Evolutionary conservation across 441 rosid species (phyloP).

Genomic region (Eutrema salsugineum): DNA sequence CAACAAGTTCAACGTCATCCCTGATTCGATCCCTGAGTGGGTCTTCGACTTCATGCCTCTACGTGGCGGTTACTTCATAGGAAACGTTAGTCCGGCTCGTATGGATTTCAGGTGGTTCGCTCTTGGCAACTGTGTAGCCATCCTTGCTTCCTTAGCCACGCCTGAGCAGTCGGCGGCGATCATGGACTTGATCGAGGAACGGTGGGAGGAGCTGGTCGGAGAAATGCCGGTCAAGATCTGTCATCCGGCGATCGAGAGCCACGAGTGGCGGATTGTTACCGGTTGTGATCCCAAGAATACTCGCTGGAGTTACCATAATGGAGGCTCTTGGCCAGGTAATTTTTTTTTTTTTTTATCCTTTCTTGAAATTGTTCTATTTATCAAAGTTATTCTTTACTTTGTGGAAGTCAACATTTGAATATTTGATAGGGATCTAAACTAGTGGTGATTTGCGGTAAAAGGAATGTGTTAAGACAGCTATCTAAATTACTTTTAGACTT

Average conservation of each 20-base stretch:
- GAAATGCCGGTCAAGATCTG: constrained; percentile 36
- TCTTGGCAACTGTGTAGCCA: constrained; percentile 34
- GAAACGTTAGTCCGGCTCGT: constrained; percentile 36
- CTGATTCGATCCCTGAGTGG: constrained; percentile 37
- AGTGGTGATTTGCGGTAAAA: not conserved
- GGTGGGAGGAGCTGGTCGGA: constrained; percentile 35
- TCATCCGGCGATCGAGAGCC: constrained; percentile 34
- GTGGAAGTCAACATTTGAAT: not conserved
- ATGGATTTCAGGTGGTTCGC: constrained; percentile 39
- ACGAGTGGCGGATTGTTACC: constrained; percentile 33
- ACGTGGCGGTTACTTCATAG: constrained; percentile 35
- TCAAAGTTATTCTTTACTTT: not conserved
- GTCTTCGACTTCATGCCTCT: constrained; percentile 35
- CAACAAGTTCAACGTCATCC: constrained; percentile 33
- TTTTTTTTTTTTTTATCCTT: not conserved
- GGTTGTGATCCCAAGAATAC: constrained; percentile 38
- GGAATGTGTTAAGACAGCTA: not conserved
- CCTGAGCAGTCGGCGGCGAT: constrained; percentile 31
- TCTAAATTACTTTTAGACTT: not conserved
- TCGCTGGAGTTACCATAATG: constrained; percentile 34
- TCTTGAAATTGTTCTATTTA: not conserved
- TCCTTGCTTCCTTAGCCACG: constrained; percentile 27
- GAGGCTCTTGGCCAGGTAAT: constrained; percentile 39
- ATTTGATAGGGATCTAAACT: not conserved
- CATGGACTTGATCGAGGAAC: constrained; percentile 34